Evolutionary conservation across 768 basidiomycete genomes (phyloP).

Genomic region (Suillus americanus): DNA sequence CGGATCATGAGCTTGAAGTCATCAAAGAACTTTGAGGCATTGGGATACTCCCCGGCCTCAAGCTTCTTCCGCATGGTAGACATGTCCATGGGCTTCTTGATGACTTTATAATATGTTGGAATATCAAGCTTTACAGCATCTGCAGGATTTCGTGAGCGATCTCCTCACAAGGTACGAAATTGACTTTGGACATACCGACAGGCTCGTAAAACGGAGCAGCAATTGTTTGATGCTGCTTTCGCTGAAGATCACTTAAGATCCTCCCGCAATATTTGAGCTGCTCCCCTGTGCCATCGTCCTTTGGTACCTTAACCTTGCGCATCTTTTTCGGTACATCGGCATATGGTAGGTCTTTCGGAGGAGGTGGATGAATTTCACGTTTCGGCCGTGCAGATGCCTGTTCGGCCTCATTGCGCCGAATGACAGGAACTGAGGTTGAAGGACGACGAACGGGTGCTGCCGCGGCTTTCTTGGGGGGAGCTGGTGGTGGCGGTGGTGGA

Average conservation of each 20-base stretch:
- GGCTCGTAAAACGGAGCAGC: slow-evolving; percentile 92
- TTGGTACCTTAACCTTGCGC: slow-evolving; percentile 56
- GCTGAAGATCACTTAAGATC: slow-evolving; percentile 70
- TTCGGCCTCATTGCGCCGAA: slow-evolving; percentile 72
- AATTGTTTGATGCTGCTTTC: slow-evolving; percentile 71
- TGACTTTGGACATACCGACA: slow-evolving; percentile 67
- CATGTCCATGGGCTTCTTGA: slow-evolving; percentile 97
- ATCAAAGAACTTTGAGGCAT: slow-evolving; percentile 77
- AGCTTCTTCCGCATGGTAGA: slow-evolving; percentile 86
- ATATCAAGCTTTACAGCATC: slow-evolving; percentile 79
- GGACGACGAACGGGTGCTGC: slow-evolving; percentile 58
- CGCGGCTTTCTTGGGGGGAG: slow-evolving; percentile 31
- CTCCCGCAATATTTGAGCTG: slow-evolving; percentile 84
- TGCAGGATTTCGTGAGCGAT: slow-evolving; percentile 24
- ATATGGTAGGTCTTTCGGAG: slow-evolving; percentile 88
- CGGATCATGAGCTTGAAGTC: slow-evolving; percentile 95
- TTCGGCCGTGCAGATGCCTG: slow-evolving; percentile 75
- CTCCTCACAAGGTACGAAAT: background rate
- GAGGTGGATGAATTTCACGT: slow-evolving; percentile 96
- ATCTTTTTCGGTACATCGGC: slow-evolving; percentile 71
- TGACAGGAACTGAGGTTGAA: slow-evolving; percentile 80
- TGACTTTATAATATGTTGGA: slow-evolving; percentile 80
- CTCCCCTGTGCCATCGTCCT: slow-evolving; percentile 70
- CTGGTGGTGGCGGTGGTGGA: slow-evolving; percentile 30
- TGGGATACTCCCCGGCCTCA: slow-evolving; percentile 71